Conservation (phyloP, 129 eudicot species). For the Chrysanthemum makinoi region DNA sequence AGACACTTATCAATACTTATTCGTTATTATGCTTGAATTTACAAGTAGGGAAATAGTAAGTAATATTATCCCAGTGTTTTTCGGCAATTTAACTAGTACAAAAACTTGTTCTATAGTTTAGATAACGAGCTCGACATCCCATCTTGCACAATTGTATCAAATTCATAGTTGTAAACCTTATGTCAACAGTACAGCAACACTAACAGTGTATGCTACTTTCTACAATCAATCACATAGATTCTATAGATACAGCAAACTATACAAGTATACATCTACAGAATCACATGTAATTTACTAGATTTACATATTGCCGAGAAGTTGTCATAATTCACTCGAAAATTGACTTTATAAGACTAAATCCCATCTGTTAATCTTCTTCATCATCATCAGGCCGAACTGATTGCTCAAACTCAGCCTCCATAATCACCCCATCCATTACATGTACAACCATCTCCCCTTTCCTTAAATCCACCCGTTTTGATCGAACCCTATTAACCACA, state of each 20-base stretch:
- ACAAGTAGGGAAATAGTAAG: too few relatives aligned
- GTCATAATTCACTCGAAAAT: neutral
- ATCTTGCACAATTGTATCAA: too few relatives aligned
- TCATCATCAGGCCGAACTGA: constrained; percentile 54
- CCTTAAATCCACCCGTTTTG: constrained; percentile 51
- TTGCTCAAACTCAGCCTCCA: constrained; percentile 85
- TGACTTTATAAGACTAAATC: neutral
- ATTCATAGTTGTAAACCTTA: neutral
- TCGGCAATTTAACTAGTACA: too few relatives aligned
- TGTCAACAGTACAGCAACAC: neutral
- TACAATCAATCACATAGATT: neutral
- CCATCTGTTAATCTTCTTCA: constrained; percentile 26
- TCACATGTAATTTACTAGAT: constrained; percentile 2
- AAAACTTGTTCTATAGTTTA: too few relatives aligned
- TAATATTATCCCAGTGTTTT: too few relatives aligned
- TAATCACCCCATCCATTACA: constrained; percentile 76
- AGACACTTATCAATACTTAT: too few relatives aligned
- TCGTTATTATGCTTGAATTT: too few relatives aligned
- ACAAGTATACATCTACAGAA: constrained; percentile 1
- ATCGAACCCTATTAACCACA: constrained; percentile 55
- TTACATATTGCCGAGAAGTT: neutral
- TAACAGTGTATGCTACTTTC: neutral
- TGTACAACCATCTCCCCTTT: constrained; percentile 57
- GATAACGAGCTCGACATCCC: too few relatives aligned
- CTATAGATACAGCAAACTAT: neutral